Percentiles rank a stretch among this genome's conserved stretches.
These are phyloP conservation scores for Jamesozyma hellenica DNA, from an alignment of 805 yeast species.

Conservation along the genomic window DNA sequence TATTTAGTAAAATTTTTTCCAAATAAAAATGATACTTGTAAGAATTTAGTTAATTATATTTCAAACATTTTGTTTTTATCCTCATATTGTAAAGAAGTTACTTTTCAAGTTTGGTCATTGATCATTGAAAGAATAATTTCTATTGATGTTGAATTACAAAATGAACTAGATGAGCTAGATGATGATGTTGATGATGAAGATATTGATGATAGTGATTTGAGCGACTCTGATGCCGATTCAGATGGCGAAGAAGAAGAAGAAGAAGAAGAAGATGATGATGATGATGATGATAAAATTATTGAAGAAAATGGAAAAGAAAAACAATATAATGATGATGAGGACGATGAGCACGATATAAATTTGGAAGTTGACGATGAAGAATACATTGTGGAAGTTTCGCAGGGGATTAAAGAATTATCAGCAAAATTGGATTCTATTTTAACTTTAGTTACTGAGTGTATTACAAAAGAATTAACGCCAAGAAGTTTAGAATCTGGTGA, in stretches of 20 bases:
- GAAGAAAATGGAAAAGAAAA: slow-evolving; percentile 27
- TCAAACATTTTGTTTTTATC: slow-evolving; percentile 50
- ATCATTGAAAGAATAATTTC: slow-evolving; percentile 72
- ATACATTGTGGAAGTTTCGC: slow-evolving; percentile 37
- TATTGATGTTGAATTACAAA: slow-evolving; percentile 85
- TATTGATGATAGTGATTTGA: slow-evolving; percentile 25
- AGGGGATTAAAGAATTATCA: slow-evolving; percentile 44
- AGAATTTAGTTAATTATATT: slow-evolving; percentile 51
- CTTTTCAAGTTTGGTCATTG: slow-evolving; percentile 67
- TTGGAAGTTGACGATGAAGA: slow-evolving; percentile 36
- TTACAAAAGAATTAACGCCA: slow-evolving; percentile 40
- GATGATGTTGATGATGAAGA: slow-evolving; percentile 57
- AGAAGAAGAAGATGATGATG: slow-evolving; percentile 9
- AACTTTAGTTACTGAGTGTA: slow-evolving; percentile 42
- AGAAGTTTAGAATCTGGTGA: slow-evolving; percentile 48
- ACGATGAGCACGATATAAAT: slow-evolving; percentile 27
- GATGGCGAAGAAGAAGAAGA: slow-evolving; percentile 16
- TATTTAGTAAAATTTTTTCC: slow-evolving; percentile 60
- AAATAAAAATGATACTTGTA: slow-evolving; percentile 56
- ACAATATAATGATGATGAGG: slow-evolving; percentile 26
- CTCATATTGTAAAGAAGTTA: slow-evolving; percentile 67
- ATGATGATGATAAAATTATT: slow-evolving; percentile 26
- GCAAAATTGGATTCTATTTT: slow-evolving; percentile 66
- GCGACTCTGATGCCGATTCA: slow-evolving; percentile 10
- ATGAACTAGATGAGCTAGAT: slow-evolving; percentile 75